These are phyloP conservation scores for Saccharomycopsis fibuligera DNA, from an alignment of 805 yeast species.

Conservation along the genomic window DNA sequence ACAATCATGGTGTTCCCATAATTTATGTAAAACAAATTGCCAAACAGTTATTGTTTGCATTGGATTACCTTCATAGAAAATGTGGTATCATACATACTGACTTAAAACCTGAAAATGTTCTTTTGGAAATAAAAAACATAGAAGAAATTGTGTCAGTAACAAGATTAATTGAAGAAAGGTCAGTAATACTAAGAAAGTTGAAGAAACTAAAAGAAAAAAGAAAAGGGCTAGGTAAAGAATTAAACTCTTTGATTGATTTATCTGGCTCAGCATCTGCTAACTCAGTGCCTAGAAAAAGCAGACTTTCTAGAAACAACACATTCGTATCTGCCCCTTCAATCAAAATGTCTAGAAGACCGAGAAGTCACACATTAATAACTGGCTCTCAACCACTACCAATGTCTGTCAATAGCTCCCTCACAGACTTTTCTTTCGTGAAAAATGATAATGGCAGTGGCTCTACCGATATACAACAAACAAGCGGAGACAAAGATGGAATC, in stretches of 20 bases:
- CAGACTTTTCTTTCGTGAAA: neutral
- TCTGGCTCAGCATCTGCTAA: neutral
- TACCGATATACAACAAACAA: neutral
- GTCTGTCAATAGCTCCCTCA: conserved; percentile 45
- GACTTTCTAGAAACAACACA: neutral
- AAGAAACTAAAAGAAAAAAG: conserved; percentile 23
- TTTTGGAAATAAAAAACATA: conserved; percentile 48
- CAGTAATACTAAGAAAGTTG: conserved; percentile 15
- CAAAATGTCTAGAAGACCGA: neutral
- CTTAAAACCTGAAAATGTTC: conserved; percentile 67
- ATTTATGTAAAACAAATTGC: conserved; percentile 49
- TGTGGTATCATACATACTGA: conserved; percentile 72
- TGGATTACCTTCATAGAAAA: conserved; percentile 51
- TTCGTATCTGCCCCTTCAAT: neutral
- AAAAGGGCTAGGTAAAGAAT: neutral
- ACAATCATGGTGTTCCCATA: conserved; percentile 46
- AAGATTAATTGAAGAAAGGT: conserved; percentile 30
- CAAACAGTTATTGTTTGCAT: conserved; percentile 46
- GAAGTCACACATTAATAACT: conserved; percentile 44
- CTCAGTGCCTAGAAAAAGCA: conserved; percentile 3
- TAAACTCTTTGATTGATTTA: neutral
- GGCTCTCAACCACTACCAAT: conserved; percentile 93
- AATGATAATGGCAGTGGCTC: conserved; percentile 1
- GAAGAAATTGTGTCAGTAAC: conserved; percentile 38
- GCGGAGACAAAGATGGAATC: neutral